phyloP scores from a whole-genome alignment of 2,329 filamentous ascomycete species.

The Phoma sp. region DNA sequence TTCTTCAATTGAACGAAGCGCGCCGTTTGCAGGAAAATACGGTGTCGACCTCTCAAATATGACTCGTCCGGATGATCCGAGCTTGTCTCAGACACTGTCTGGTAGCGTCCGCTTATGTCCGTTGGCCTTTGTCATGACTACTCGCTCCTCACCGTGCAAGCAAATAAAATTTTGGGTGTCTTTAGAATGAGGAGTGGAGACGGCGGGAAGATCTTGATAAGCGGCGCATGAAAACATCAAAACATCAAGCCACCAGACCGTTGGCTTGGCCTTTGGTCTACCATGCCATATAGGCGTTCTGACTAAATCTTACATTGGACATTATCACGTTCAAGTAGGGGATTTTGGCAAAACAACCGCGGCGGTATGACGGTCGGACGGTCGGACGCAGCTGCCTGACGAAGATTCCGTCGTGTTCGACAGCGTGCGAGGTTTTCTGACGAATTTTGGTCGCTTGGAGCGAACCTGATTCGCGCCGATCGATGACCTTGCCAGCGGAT shows the following conservation, averaged over 20 bases:
- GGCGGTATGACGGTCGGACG: not conserved
- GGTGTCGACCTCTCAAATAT: not conserved
- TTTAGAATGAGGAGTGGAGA: constrained; percentile 18
- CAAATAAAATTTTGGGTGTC: not conserved
- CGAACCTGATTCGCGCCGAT: constrained; percentile 23
- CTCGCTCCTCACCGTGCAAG: not conserved
- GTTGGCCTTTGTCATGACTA: constrained; percentile 5
- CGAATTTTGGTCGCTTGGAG: constrained; percentile 13
- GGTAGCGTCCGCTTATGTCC: constrained; percentile 6
- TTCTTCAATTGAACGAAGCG: not conserved
- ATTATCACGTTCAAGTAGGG: no score
- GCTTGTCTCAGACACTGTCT: not conserved
- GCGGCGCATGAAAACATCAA: not conserved
- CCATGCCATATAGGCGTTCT: not conserved
- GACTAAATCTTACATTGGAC: no score
- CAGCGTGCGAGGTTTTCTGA: constrained; percentile 6
- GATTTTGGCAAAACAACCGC: no score
- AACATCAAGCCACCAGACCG: not conserved
- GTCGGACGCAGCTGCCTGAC: not conserved
- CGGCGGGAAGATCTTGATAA: constrained; percentile 15
- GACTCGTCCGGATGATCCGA: not conserved
- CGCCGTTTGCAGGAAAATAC: not conserved
- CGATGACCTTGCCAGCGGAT: constrained; percentile 14
- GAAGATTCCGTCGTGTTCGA: not conserved
- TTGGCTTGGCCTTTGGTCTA: not conserved